A percentile compares a stretch with the other conserved stretches of the same genome.
phyloP scores from a whole-genome alignment of 192 early-diverging fungal species.

The Coemansia sp. region DNA sequence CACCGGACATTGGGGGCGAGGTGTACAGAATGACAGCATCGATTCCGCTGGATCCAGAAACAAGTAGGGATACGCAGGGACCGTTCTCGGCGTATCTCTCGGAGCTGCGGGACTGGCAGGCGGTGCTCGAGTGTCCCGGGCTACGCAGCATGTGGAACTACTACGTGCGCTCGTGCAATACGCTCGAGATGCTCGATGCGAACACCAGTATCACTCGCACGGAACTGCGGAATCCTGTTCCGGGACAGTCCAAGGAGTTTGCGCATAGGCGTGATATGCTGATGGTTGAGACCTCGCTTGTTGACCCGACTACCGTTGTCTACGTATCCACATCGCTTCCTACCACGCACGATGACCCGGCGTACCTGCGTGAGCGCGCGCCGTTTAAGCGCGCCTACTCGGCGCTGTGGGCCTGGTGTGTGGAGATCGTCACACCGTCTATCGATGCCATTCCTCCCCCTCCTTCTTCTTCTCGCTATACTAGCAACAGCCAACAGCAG shows the following conservation, averaged over 20 bases:
- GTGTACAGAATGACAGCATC: conserved; percentile 49
- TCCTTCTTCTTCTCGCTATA: too few species aligned
- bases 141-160: conserved; percentile 54
- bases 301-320: conserved; percentile 52
- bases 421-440: conserved; percentile 44
- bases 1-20: conserved; percentile 11
- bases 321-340: conserved; percentile 46
- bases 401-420: conserved; percentile 52
- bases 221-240: conserved; percentile 36
- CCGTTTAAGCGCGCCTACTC: conserved; percentile 33
- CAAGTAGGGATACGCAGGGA: conserved; percentile 45
- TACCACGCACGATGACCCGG: conserved; percentile 39
- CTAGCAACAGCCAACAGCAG: not conserved
- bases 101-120: conserved; percentile 57
- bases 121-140: conserved; percentile 48
- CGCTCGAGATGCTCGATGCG: conserved; percentile 50
- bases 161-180: conserved; percentile 29
- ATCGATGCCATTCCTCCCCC: conserved; percentile 17
- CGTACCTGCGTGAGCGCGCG: conserved; percentile 29
- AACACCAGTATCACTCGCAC: conserved; percentile 44
- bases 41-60: conserved; percentile 40
- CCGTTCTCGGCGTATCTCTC: conserved; percentile 40
- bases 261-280: conserved; percentile 42
- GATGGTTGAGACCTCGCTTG: conserved; percentile 54
- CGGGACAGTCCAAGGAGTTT: conserved; percentile 36